Percentiles rank a stretch among this genome's conserved stretches.
Evolutionary conservation across 208 protist species (phyloP).

Genomic region (Acanthamoeba culbertsoni): DNA sequence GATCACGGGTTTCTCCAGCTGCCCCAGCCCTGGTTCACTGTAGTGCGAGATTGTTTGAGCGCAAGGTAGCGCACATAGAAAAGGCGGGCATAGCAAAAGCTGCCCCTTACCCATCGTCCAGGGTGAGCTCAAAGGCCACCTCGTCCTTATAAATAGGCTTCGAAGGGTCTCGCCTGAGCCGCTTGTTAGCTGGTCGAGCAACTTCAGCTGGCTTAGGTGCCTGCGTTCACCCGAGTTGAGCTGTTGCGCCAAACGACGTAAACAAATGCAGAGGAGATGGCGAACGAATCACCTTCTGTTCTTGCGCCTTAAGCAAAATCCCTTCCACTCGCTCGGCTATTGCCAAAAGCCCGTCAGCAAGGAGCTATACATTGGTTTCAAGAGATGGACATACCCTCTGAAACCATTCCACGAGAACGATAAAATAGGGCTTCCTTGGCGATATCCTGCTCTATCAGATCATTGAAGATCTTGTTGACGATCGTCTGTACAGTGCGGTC

Average conservation of each 20-base stretch:
- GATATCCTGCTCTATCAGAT: conserved; percentile 9
- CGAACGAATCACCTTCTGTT: not conserved
- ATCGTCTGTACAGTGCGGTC: conserved; percentile 4
- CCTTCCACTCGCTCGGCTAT: not conserved
- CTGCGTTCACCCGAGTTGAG: not conserved
- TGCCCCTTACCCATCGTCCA: not conserved
- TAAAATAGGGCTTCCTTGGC: conserved; percentile 1
- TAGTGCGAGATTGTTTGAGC: too few species aligned
- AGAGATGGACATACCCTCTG: not conserved
- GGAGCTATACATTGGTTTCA: not conserved
- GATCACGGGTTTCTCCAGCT: conserved; percentile 34
- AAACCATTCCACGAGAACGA: not conserved
- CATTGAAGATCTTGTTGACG: conserved; percentile 27
- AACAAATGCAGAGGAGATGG: not conserved
- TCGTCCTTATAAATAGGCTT: conserved; percentile 36
- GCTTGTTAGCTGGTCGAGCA: not conserved
- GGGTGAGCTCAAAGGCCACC: not conserved
- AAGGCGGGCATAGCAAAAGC: not conserved
- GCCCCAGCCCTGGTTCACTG: not conserved
- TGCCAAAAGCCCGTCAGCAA: not conserved
- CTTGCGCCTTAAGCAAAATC: not conserved
- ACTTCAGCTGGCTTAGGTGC: not conserved
- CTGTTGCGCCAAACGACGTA: too few species aligned
- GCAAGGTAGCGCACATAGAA: too few species aligned
- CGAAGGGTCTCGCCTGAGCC: not conserved